A percentile compares a stretch with the other conserved stretches of the same genome.
Conservation (phyloP, 352 stramenopile genomes). For the Globisporangium alternatum region DNA sequence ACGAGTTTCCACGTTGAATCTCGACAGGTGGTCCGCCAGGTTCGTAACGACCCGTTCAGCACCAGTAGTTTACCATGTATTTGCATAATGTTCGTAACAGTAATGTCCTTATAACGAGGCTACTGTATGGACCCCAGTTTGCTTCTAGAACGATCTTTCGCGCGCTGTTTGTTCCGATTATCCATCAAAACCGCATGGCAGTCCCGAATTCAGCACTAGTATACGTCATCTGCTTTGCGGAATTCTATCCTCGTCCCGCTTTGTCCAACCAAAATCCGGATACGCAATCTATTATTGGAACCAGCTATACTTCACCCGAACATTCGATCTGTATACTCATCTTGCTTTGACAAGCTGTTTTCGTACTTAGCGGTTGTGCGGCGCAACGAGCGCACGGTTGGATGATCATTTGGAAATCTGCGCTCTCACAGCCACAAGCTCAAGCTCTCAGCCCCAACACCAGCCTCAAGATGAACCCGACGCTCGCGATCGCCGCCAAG, state of each 20-base stretch:
- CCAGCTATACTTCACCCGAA: background rate
- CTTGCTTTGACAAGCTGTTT: background rate
- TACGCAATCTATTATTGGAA: background rate
- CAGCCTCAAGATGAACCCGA: slow-evolving; percentile 58
- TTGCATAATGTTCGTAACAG: background rate
- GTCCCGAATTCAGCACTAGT: background rate
- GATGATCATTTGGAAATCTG: slow-evolving; percentile 20
- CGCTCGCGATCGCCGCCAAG: slow-evolving; percentile 61
- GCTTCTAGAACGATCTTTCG: slow-evolving; percentile 14
- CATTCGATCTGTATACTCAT: slow-evolving; percentile 3
- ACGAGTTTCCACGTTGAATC: background rate
- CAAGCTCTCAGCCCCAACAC: background rate
- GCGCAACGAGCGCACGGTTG: background rate
- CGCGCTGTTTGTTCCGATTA: background rate
- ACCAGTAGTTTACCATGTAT: background rate
- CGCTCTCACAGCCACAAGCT: slow-evolving; percentile 15
- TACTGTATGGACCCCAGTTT: background rate
- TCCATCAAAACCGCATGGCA: background rate
- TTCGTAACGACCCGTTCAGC: background rate
- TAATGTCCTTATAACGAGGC: background rate
- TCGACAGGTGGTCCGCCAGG: background rate
- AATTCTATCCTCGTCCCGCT: background rate
- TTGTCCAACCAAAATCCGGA: background rate
- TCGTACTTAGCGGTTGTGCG: slow-evolving; percentile 8
- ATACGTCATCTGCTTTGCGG: background rate